Conservation (phyloP, 208 protist species). For the Leptomonas pyrrhocoris region DNA sequence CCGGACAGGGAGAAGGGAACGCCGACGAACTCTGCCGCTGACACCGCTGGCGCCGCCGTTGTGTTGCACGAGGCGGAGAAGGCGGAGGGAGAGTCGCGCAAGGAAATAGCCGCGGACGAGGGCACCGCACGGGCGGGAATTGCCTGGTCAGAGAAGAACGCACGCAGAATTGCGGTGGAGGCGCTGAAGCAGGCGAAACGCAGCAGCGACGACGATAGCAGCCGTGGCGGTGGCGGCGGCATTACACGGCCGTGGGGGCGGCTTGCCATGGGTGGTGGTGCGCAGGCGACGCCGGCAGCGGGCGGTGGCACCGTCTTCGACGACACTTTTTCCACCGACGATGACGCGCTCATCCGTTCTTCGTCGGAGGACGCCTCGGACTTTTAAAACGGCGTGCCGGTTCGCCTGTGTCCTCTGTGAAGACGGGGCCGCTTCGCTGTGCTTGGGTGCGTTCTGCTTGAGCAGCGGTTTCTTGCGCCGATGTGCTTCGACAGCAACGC, state of each 20-base stretch:
- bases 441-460: no score
- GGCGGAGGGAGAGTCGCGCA: slow-evolving; percentile 38
- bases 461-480: no score
- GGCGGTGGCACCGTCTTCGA: slow-evolving; percentile 15
- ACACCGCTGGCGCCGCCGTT: not conserved
- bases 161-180: slow-evolving; percentile 43
- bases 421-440: no score
- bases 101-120: slow-evolving; percentile 40
- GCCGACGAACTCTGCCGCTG: not conserved
- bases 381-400: slow-evolving; percentile 7
- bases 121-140: slow-evolving; percentile 45
- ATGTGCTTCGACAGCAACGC: no score
- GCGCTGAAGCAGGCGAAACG: slow-evolving; percentile 22
- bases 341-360: slow-evolving; percentile 38
- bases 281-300: slow-evolving; percentile 15
- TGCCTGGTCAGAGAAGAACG: slow-evolving; percentile 58
- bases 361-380: slow-evolving; percentile 38
- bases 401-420: not conserved
- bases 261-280: slow-evolving; percentile 1
- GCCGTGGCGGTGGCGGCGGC: slow-evolving; percentile 7
- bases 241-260: slow-evolving; percentile 21
- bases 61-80: slow-evolving; percentile 8
- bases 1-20: not conserved
- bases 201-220: slow-evolving; percentile 22
- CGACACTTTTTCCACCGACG: slow-evolving; percentile 32